These are phyloP conservation scores for Ensete ventricosum DNA, from an alignment of 176 grass and related monocot genomes.

Conservation along the genomic window DNA sequence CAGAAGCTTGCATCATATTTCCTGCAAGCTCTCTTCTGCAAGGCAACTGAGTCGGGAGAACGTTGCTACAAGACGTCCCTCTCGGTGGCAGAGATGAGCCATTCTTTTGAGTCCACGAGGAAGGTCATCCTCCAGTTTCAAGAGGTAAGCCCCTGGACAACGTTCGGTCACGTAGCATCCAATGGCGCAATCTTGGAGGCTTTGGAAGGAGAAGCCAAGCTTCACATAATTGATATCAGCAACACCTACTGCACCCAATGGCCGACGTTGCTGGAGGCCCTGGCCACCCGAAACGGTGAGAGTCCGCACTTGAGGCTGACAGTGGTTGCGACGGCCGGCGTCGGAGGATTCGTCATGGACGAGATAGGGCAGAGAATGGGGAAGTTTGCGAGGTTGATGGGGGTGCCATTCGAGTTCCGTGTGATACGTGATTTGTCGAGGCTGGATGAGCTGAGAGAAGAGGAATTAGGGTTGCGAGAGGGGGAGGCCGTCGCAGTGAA, in stretches of 20 bases:
- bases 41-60: conserved; percentile 64
- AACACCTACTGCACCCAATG: conserved; percentile 99
- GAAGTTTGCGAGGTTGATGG: conserved; percentile 24
- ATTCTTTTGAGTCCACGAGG: conserved; percentile 77
- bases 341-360: background rate
- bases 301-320: conserved; percentile 12
- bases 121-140: conserved; percentile 72
- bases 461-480: background rate
- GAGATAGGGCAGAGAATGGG: conserved; percentile 14
- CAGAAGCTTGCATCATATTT: conserved; percentile 88
- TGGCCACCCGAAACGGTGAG: conserved; percentile 11
- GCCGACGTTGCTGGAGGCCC: conserved; percentile 87
- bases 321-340: background rate
- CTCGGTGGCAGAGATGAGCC: conserved; percentile 62
- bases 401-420: conserved; percentile 15
- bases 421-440: background rate
- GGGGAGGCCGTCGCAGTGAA: conserved; percentile 20
- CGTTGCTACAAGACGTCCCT: conserved; percentile 52
- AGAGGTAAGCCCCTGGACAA: conserved; percentile 89
- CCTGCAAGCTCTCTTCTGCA: conserved; percentile 72
- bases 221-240: conserved; percentile 96
- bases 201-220: conserved; percentile 40
- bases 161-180: conserved; percentile 87
- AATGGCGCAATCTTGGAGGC: conserved; percentile 93
- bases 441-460: background rate